Conservation (phyloP, 768 basidiomycete species). For the Boletus eberwhitei region DNA sequence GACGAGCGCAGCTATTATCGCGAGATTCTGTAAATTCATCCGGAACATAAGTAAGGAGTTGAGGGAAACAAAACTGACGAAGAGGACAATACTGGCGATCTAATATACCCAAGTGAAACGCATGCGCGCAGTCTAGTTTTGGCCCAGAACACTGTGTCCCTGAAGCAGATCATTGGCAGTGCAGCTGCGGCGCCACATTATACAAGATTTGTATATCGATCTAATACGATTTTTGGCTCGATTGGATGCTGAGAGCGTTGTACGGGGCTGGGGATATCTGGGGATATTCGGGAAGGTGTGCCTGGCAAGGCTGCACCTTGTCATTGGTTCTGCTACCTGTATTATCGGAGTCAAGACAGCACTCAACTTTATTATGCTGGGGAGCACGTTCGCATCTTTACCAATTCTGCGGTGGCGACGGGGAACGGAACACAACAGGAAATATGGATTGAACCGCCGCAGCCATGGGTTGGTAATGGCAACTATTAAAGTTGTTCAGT, state of each 20-base stretch:
- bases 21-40: slow-evolving; percentile 9
- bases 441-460: not conserved
- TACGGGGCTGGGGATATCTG: too few species aligned
- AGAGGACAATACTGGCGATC: not conserved
- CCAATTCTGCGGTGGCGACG: too few species aligned
- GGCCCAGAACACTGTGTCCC: not conserved
- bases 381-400: too few species aligned
- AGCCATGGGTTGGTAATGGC: not conserved
- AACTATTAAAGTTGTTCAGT: not conserved
- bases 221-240: not conserved
- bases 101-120: not conserved
- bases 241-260: not conserved
- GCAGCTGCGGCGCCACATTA: not conserved
- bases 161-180: not conserved
- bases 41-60: not conserved
- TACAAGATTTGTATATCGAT: not conserved
- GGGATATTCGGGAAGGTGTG: not conserved
- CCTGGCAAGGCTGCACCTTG: not conserved
- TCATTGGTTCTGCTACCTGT: not conserved
- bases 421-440: not conserved
- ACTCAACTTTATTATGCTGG: not conserved
- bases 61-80: not conserved
- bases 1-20: not conserved
- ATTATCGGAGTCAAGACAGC: not conserved
- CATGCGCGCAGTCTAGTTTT: not conserved